Percentiles rank a stretch among this genome's conserved stretches.
These are phyloP conservation scores for Anthracocystis panici-leucophaei DNA, from an alignment of 1,284 basidiomycete genomes.

Conservation along the genomic window DNA sequence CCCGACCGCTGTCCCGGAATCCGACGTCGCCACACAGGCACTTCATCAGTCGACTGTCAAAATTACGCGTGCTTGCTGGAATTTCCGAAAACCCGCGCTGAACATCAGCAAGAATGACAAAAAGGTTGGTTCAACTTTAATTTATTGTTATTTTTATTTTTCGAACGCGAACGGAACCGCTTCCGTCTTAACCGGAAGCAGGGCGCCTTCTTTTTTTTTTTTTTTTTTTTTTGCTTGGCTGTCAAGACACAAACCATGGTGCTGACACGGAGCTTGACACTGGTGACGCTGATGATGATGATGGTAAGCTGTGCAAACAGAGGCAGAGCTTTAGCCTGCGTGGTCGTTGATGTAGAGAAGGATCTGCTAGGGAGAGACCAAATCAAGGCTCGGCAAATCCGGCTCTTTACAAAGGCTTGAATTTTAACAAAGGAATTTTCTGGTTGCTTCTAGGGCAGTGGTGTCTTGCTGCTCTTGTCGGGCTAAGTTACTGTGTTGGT, in stretches of 20 bases:
- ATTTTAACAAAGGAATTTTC: neutral
- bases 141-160: no score
- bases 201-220: neutral
- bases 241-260: no score
- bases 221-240: no score
- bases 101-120: slow-evolving; percentile 9
- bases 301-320: neutral
- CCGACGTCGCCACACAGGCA: neutral
- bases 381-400: slow-evolving; percentile 2
- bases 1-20: no score
- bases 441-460: neutral
- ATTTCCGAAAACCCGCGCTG: no score
- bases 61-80: neutral
- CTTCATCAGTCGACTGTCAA: slow-evolving; percentile 5
- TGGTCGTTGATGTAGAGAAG: neutral
- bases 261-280: neutral
- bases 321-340: neutral
- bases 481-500: no score
- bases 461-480: no score
- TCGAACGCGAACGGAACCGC: neutral
- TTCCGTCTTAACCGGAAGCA: neutral
- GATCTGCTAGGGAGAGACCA: neutral
- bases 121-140: neutral
- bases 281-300: neutral
- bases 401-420: neutral